Percentiles rank a stretch among this genome's conserved stretches.
phyloP scores from a whole-genome alignment of 2,329 filamentous ascomycete species.

The Chalara sp. region DNA sequence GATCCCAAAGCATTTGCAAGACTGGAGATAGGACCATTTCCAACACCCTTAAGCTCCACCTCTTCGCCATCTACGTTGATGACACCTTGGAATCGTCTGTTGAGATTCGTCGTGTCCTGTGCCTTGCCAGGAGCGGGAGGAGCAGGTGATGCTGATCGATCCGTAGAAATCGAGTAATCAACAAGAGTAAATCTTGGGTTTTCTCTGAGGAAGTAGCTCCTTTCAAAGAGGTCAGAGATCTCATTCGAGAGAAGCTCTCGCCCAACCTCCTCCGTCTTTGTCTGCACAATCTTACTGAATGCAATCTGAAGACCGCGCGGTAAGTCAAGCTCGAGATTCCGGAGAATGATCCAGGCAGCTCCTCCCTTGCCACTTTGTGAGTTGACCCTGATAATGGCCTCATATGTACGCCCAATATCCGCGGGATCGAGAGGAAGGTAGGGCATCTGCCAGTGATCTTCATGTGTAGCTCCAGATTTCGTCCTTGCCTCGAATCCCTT shows the following conservation, averaged over 20 bases:
- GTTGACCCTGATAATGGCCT: slow-evolving; percentile 96
- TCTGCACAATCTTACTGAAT: slow-evolving; percentile 83
- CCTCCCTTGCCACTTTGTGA: slow-evolving; percentile 94
- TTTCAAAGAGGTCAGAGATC: slow-evolving; percentile 82
- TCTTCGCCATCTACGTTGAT: slow-evolving; percentile 76
- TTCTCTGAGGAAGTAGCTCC: slow-evolving; percentile 75
- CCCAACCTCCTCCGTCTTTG: slow-evolving; percentile 69
- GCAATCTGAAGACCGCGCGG: slow-evolving; percentile 88
- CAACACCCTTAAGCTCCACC: slow-evolving; percentile 69
- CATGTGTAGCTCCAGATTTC: slow-evolving; percentile 46
- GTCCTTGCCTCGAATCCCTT: slow-evolving; percentile 77
- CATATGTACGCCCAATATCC: slow-evolving; percentile 95
- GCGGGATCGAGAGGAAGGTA: slow-evolving; percentile 90
- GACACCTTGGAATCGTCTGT: slow-evolving; percentile 78
- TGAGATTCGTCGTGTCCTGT: slow-evolving; percentile 69
- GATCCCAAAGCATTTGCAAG: slow-evolving; percentile 73
- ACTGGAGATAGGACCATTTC: slow-evolving; percentile 86
- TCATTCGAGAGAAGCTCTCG: slow-evolving; percentile 79
- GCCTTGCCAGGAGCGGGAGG: slow-evolving; percentile 64
- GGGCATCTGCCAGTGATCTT: slow-evolving; percentile 75
- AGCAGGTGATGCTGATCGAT: slow-evolving; percentile 69
- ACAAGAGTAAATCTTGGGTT: slow-evolving; percentile 82
- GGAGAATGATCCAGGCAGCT: slow-evolving; percentile 87
- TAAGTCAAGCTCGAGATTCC: slow-evolving; percentile 82
- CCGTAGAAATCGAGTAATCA: slow-evolving; percentile 85